These are phyloP conservation scores for Coemansia sp. DNA, from an alignment of 192 early-diverging fungal genomes.

Conservation along the genomic window DNA sequence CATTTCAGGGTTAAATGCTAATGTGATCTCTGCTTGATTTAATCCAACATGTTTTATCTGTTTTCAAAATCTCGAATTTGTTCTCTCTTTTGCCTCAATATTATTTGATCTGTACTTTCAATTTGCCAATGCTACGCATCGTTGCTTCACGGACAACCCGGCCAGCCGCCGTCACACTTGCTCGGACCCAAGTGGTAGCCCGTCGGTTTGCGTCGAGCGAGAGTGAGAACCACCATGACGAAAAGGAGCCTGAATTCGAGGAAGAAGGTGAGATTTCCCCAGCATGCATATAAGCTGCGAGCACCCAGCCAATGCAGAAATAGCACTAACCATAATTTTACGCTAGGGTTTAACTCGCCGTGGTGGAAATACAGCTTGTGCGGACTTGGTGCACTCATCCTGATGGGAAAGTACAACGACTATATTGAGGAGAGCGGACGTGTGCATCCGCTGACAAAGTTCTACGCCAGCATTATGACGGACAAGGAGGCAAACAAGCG, in stretches of 20 bases:
- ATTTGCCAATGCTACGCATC: slow-evolving; percentile 35
- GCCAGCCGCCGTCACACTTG: slow-evolving; percentile 15
- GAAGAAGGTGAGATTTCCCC: slow-evolving; percentile 31
- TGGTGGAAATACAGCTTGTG: slow-evolving; percentile 48
- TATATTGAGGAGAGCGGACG: slow-evolving; percentile 44
- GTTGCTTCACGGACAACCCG: slow-evolving; percentile 21
- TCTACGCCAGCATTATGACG: slow-evolving; percentile 45
- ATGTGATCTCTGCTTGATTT: too few species aligned
- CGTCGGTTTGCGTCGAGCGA: slow-evolving; percentile 43
- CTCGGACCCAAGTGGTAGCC: slow-evolving; percentile 17
- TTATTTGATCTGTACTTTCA: slow-evolving; percentile 2
- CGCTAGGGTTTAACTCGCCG: slow-evolving; percentile 37
- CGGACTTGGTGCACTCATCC: slow-evolving; percentile 24
- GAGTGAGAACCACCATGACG: slow-evolving; percentile 6
- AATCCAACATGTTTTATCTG: background rate
- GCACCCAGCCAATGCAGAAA: too few species aligned
- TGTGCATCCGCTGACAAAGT: slow-evolving; percentile 49
- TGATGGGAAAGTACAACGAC: slow-evolving; percentile 48
- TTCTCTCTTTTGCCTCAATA: background rate
- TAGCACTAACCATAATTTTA: background rate
- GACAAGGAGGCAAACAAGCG: slow-evolving; percentile 32
- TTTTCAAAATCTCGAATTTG: background rate
- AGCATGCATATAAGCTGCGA: background rate
- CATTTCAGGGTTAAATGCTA: too few species aligned
- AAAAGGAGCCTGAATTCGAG: slow-evolving; percentile 24